Evolutionary conservation across 1,139 yeast species (phyloP).

Genomic region (Yamadazyma conglobata): DNA sequence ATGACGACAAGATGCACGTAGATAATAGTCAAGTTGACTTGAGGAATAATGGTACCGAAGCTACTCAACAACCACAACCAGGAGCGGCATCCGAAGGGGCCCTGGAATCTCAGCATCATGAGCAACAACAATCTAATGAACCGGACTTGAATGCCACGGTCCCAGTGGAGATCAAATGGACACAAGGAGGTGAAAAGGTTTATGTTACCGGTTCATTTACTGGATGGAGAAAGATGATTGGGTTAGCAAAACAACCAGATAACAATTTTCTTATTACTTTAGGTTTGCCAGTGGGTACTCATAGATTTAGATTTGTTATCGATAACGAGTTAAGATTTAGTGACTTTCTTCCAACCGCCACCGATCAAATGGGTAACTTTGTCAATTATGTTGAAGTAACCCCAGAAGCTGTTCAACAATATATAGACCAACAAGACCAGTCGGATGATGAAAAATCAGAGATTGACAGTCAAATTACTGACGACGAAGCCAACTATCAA

Average conservation of each 20-base stretch:
- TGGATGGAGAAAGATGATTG: constrained; percentile 52
- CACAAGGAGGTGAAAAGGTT: constrained; percentile 89
- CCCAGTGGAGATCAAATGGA: constrained; percentile 86
- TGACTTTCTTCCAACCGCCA: constrained; percentile 47
- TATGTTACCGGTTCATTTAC: constrained; percentile 50
- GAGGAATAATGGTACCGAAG: no score
- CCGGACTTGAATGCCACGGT: constrained; percentile 40
- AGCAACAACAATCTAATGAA: constrained; percentile 5
- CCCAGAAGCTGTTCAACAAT: constrained; percentile 36
- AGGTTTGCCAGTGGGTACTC: constrained; percentile 48
- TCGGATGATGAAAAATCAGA: constrained; percentile 13
- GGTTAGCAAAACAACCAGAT: constrained; percentile 48
- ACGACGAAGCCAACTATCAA: constrained; percentile 12
- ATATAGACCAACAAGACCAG: constrained; percentile 21
- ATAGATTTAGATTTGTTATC: constrained; percentile 45
- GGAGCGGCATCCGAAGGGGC: background rate
- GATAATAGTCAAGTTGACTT: constrained; percentile 17
- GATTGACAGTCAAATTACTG: constrained; percentile 7
- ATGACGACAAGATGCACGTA: constrained; percentile 21
- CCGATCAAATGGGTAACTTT: constrained; percentile 51
- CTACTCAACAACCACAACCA: background rate
- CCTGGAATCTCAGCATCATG: background rate
- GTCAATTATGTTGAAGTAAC: constrained; percentile 49
- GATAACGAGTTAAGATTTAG: constrained; percentile 47
- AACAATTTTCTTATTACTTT: constrained; percentile 37